These are phyloP conservation scores for Cryphonectria naterciae DNA, from an alignment of 2,329 filamentous ascomycete genomes.

Conservation along the genomic window DNA sequence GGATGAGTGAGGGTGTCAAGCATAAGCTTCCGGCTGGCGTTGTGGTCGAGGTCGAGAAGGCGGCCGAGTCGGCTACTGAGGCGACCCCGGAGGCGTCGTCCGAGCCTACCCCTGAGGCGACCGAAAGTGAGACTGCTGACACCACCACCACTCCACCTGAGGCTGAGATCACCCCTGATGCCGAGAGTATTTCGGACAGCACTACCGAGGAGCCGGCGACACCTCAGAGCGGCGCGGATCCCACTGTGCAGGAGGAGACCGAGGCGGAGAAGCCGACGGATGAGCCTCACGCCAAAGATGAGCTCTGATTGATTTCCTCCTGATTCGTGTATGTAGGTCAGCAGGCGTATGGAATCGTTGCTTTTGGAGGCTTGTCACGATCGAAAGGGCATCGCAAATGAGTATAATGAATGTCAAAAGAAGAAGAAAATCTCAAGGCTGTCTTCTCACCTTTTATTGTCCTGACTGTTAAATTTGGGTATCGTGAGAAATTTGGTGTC, in stretches of 20 bases:
- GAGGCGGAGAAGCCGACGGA: constrained; percentile 24
- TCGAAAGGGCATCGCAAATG: background rate
- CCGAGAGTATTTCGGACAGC: constrained; percentile 26
- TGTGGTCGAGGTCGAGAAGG: constrained; percentile 45
- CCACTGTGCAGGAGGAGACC: constrained; percentile 29
- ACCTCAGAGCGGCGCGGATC: constrained; percentile 39
- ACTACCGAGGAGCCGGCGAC: constrained; percentile 32
- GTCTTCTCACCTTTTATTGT: constrained; percentile 12
- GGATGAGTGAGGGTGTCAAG: constrained; percentile 85
- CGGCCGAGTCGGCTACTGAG: constrained; percentile 40
- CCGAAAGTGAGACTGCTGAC: constrained; percentile 29
- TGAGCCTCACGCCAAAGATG: constrained; percentile 21
- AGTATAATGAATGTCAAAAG: background rate
- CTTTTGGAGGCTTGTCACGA: background rate
- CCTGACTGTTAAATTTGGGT: constrained; percentile 8
- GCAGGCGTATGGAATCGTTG: constrained; percentile 23
- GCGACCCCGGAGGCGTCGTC: constrained; percentile 49
- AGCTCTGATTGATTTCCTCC: constrained; percentile 19
- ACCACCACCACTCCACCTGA: constrained; percentile 34
- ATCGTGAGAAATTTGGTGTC: constrained; percentile 13
- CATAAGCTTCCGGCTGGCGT: constrained; percentile 70
- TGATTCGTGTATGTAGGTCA: constrained; percentile 12
- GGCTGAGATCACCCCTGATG: constrained; percentile 27
- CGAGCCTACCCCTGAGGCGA: constrained; percentile 37
- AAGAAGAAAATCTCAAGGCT: background rate